A percentile compares a stretch with the other conserved stretches of the same genome.
Evolutionary conservation across 768 basidiomycete genomes (phyloP).

Genomic region (Hygrophorus russula): DNA sequence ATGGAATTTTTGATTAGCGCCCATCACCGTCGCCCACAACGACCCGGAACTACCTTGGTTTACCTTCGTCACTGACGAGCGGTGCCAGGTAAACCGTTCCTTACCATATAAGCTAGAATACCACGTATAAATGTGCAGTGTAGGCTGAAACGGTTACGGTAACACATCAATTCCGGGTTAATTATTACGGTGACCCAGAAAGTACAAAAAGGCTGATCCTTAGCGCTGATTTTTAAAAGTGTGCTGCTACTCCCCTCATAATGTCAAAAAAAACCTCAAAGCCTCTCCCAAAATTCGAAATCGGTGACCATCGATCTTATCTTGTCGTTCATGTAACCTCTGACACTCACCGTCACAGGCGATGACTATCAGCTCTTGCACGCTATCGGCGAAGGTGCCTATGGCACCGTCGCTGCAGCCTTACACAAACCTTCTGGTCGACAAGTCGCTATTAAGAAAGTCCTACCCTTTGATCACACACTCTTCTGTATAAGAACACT

Average conservation of each 20-base stretch:
- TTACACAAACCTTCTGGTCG: conserved; percentile 71
- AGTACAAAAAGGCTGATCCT: no score
- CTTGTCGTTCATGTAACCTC: neutral
- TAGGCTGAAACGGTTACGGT: no score
- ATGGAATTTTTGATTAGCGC: neutral
- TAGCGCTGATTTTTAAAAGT: no score
- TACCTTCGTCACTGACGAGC: no score
- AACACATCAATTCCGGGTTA: no score
- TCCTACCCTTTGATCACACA: conserved; percentile 89
- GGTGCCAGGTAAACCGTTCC: no score
- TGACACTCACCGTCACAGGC: conserved; percentile 24
- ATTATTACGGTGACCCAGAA: no score
- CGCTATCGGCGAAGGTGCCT: conserved; percentile 76
- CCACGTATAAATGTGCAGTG: conserved; percentile 1
- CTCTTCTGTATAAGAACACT: conserved; percentile 85
- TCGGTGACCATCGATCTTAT: conserved; percentile 27
- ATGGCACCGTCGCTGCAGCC: conserved; percentile 86
- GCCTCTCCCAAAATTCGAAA: conserved; percentile 64
- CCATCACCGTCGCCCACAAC: no score
- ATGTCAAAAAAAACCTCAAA: conserved; percentile 53
- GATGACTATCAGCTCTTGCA: conserved; percentile 67
- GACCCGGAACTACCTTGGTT: no score
- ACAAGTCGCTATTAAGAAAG: conserved; percentile 92
- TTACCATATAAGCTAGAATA: neutral
- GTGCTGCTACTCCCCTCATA: conserved; percentile 3